Evolutionary conservation across 805 yeast species (phyloP), one percentile per base, ranked within the genome.

Genomic region (Kodamaea kaohsiungensis): DNA sequence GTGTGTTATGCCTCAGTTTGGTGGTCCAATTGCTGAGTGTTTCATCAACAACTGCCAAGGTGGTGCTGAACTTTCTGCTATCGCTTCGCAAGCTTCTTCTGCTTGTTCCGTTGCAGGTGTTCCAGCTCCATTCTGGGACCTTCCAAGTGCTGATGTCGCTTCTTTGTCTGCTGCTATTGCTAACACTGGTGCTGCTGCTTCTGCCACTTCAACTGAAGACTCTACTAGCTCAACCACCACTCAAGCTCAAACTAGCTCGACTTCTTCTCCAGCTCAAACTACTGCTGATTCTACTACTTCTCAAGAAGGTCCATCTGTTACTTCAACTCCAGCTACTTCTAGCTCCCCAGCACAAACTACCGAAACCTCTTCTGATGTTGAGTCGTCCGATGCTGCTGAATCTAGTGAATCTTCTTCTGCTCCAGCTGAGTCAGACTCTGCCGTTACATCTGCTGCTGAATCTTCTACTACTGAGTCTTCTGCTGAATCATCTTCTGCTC

Each of bases 1-100:
- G 53, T 75, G 79, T 70, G 76, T 72, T 43, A 73, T 75, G 71
- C 63, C 75, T 43, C 58, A 58, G 45, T 75, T 70, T 65, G 65
- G 64, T 42, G 68, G 68, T 27, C 56, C 55, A 3, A 69, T 75
- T 30, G 78, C 73, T 49, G 60, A 67, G 51, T 75, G 79, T 69
- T 53, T 66, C 37, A 65, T 65, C 18, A 43, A 57, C 30, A 51
- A 48, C 45, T 66, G 69, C 53, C 52, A 59, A 18, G 78, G 78
- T 56, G 46, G 54, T 17, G 68, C 70, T 18, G 76, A 73, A 39
- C 56, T 46, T 19, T 22, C 58, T 27, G 74, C 71, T 49, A 40
- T 47, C 30, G 64, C 71, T 17, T 51, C 65, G 30, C 61, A 63
- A 56, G 78, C 76, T 54, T 55, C 58, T 33, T 64, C 73, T 33